Conservation (phyloP, 192 early-diverging fungal species). For the Blastocladiella britannica region DNA sequence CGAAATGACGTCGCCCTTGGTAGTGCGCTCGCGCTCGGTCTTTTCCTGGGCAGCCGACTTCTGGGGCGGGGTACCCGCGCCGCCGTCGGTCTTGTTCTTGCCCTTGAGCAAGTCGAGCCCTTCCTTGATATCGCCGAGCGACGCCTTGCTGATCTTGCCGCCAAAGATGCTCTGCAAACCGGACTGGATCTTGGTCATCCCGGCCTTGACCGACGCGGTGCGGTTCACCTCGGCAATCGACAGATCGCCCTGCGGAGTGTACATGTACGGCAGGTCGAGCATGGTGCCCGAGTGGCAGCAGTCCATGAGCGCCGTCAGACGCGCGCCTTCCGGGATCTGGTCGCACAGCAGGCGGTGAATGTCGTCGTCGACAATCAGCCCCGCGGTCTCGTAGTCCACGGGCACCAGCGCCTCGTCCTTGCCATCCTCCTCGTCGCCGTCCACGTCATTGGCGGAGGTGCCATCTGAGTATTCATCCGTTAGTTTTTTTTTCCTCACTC, state of each 20-base stretch:
- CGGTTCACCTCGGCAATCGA: no score
- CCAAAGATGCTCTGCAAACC: constrained; percentile 15
- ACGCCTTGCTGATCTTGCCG: constrained; percentile 14
- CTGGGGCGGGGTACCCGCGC: constrained; percentile 7
- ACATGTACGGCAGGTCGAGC: constrained; percentile 37
- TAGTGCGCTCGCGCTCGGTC: constrained; percentile 11
- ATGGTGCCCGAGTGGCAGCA: constrained; percentile 47
- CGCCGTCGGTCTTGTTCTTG: constrained; percentile 11
- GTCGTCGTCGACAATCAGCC: constrained; percentile 49
- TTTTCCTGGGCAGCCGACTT: constrained; percentile 7
- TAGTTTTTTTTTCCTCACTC: no score
- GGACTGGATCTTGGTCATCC: constrained; percentile 18
- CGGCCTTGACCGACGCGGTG: constrained; percentile 16
- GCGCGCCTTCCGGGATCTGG: constrained; percentile 40
- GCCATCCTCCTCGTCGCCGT: constrained; percentile 26
- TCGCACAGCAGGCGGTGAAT: constrained; percentile 39
- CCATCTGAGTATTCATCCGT: no score
- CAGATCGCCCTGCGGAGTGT: constrained; percentile 40
- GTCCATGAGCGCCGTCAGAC: constrained; percentile 53
- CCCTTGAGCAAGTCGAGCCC: constrained; percentile 11
- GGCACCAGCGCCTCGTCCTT: constrained; percentile 61
- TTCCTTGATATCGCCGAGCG: constrained; percentile 6
- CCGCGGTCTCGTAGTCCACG: constrained; percentile 29
- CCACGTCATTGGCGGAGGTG: constrained; percentile 11
- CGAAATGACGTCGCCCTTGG: constrained; percentile 50